phyloP scores from a whole-genome alignment of 129 eudicot genomes.

The Saposhnikovia divaricata region DNA sequence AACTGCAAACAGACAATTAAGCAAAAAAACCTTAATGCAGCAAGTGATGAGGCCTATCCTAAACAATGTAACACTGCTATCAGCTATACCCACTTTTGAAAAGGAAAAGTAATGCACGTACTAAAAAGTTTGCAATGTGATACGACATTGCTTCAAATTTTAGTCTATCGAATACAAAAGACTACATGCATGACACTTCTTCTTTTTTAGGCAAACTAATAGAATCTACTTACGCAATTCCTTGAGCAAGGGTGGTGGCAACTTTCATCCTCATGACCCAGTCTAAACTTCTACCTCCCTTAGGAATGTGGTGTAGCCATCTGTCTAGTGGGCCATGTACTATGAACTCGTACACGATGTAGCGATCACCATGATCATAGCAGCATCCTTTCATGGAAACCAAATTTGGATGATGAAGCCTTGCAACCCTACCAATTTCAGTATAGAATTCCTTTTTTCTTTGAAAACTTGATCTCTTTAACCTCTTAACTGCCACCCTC shows the following conservation, averaged over 20 bases:
- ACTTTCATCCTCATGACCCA: conserved; percentile 94
- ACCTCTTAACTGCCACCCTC: conserved; percentile 78
- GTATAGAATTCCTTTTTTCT: conserved; percentile 93
- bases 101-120: not conserved
- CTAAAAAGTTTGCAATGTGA: not conserved
- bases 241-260: conserved; percentile 90
- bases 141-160: not conserved
- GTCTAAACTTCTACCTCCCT: conserved; percentile 82
- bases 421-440: conserved; percentile 87
- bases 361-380: conserved; percentile 93
- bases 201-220: not conserved
- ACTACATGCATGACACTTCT: not conserved
- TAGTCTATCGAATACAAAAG: not conserved
- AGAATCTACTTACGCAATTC: conserved; percentile 80
- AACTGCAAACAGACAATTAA: not conserved
- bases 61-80: not conserved
- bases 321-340: conserved; percentile 76
- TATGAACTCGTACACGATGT: conserved; percentile 79
- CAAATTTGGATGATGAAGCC: conserved; percentile 39
- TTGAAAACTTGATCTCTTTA: conserved; percentile 82
- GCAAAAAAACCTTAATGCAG: not conserved
- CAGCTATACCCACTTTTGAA: not conserved
- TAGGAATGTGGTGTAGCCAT: conserved; percentile 87
- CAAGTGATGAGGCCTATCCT: not conserved
- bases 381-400: conserved; percentile 94